Conservation (phyloP, 2,329 filamentous ascomycete species). For the Neodidymelliopsis sp. region DNA sequence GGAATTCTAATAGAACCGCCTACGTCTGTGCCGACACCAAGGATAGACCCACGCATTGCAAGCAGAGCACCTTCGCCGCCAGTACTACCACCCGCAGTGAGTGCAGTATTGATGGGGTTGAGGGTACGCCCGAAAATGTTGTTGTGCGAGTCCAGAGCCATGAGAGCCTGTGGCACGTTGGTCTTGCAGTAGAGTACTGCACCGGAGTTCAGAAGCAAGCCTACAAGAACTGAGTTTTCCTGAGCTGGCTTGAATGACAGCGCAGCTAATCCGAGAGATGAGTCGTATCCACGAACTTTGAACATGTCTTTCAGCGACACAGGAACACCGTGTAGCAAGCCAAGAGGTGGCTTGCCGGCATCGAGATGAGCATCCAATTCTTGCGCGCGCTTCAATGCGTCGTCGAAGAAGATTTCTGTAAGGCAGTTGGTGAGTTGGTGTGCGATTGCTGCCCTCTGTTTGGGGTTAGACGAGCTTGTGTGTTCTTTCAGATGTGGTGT, state of each 20-base stretch:
- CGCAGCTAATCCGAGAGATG: conserved; percentile 52
- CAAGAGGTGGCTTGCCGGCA: conserved; percentile 50
- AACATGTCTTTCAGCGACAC: conserved; percentile 60
- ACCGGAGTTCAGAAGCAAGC: conserved; percentile 54
- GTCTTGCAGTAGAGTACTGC: conserved; percentile 63
- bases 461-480: background rate
- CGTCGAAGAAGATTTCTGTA: conserved; percentile 50
- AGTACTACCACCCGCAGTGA: conserved; percentile 61
- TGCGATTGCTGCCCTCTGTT: conserved; percentile 54
- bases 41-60: conserved; percentile 56
- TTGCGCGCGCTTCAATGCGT: conserved; percentile 45
- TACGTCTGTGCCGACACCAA: conserved; percentile 64
- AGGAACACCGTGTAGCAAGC: conserved; percentile 57
- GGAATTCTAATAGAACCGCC: conserved; percentile 63
- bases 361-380: conserved; percentile 52
- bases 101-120: conserved; percentile 56
- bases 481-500: background rate
- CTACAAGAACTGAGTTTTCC: conserved; percentile 52
- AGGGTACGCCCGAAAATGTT: conserved; percentile 57
- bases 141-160: conserved; percentile 62
- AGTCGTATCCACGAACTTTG: conserved; percentile 56
- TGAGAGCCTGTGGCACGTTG: conserved; percentile 63
- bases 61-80: conserved; percentile 63
- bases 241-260: conserved; percentile 54
- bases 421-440: conserved; percentile 56